Conservation (phyloP, 768 basidiomycete species). For the Galerina sulciceps region DNA sequence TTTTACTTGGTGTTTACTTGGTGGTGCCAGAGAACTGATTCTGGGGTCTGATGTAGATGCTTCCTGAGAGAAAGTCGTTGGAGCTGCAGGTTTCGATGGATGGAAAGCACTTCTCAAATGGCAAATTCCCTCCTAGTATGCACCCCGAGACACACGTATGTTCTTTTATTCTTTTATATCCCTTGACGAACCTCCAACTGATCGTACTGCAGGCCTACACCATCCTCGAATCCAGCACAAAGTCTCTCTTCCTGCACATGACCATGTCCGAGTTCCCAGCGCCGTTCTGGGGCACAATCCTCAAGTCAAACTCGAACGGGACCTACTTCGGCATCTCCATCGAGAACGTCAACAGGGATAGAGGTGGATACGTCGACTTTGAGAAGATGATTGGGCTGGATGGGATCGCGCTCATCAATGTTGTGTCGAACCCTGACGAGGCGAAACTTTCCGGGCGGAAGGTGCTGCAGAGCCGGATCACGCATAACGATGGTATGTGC, state of each 20-base stretch:
- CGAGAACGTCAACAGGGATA: slow-evolving; percentile 90
- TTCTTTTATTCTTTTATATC: slow-evolving; percentile 6
- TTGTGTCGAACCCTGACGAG: slow-evolving; percentile 82
- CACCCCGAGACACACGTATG: slow-evolving; percentile 87
- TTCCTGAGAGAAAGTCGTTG: slow-evolving; percentile 59
- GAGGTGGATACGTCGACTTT: slow-evolving; percentile 89
- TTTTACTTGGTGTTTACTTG: background rate
- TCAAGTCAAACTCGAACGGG: slow-evolving; percentile 97
- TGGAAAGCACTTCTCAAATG: slow-evolving; percentile 82
- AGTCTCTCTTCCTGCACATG: slow-evolving; percentile 93
- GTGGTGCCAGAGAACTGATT: no score
- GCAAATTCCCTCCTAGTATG: slow-evolving; percentile 90
- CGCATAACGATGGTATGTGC: slow-evolving; percentile 90
- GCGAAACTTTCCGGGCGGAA: slow-evolving; percentile 75
- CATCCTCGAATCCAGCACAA: slow-evolving; percentile 91
- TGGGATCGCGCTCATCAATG: slow-evolving; percentile 92
- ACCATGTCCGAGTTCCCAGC: slow-evolving; percentile 81
- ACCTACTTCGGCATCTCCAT: slow-evolving; percentile 92
- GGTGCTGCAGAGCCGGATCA: slow-evolving; percentile 83
- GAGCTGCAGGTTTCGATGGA: slow-evolving; percentile 93
- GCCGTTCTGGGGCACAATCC: slow-evolving; percentile 88
- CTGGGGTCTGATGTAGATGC: slow-evolving; percentile 47
- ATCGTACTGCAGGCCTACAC: slow-evolving; percentile 74
- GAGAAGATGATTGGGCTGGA: slow-evolving; percentile 97
- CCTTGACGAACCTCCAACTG: background rate